phyloP scores from a whole-genome alignment of 2,329 filamentous ascomycete genomes.

The Arthrobotrys sinensis region DNA sequence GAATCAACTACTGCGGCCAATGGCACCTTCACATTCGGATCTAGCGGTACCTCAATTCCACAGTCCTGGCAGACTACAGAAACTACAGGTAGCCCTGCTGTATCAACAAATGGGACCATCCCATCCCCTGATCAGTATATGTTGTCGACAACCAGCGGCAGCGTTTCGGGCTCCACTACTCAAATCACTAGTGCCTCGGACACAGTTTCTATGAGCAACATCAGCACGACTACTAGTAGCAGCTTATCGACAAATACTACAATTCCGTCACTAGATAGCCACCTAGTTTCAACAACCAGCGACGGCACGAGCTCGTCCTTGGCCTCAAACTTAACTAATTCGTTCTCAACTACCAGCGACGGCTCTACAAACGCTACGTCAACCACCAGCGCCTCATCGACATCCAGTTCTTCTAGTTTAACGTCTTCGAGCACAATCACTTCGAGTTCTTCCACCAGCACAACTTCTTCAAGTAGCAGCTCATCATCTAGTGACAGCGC shows the following conservation, averaged over 20 bases:
- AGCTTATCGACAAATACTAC: background rate
- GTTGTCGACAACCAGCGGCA: constrained; percentile 15
- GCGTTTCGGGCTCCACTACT: background rate
- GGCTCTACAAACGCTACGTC: background rate
- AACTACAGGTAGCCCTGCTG: background rate
- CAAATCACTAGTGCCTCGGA: background rate
- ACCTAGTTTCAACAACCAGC: constrained; percentile 3
- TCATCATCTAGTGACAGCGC: constrained; percentile 3
- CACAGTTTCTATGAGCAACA: background rate
- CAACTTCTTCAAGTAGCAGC: constrained; percentile 6
- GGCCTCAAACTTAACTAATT: background rate
- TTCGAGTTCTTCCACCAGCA: background rate
- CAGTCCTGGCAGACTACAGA: background rate
- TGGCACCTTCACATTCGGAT: background rate
- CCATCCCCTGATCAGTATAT: constrained; percentile 26
- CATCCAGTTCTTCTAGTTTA: background rate
- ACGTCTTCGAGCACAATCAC: background rate
- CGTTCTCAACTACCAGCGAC: background rate
- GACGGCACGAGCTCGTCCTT: background rate
- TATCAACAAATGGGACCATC: constrained; percentile 7
- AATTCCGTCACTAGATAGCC: background rate
- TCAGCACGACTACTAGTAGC: background rate
- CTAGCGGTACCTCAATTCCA: background rate
- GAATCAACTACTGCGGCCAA: background rate
- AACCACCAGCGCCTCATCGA: background rate